Conservation (phyloP, 108 stramenopile species). For the Skeletonema costatum region DNA sequence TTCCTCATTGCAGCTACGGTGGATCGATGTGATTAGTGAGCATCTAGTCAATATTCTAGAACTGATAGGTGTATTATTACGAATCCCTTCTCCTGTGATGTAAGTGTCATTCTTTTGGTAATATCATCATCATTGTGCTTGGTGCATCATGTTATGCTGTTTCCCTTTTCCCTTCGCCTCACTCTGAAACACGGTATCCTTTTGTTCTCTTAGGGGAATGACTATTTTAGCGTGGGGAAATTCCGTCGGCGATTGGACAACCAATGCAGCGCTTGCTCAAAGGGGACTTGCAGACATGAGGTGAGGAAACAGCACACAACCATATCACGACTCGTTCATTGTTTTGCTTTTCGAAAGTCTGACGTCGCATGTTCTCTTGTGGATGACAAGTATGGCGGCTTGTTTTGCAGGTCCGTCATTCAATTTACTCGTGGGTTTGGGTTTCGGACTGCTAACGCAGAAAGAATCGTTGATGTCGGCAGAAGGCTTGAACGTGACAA, state of each 20-base stretch:
- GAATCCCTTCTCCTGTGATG: conserved; percentile 79
- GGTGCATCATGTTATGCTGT: too few relatives aligned
- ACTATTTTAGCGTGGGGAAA: conserved; percentile 96
- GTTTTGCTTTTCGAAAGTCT: too few relatives aligned
- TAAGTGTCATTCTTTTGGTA: too few relatives aligned
- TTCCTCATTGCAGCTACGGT: conserved; percentile 86
- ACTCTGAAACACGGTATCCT: too few relatives aligned
- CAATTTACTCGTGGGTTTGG: conserved; percentile 86
- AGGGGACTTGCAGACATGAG: conserved; percentile 88
- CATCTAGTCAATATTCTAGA: conserved; percentile 77
- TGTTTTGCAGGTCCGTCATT: conserved; percentile 95
- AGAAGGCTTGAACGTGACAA: conserved; percentile 5
- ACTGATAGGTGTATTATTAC: conserved; percentile 76
- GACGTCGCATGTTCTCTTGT: background rate
- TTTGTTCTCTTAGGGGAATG: conserved; percentile 45
- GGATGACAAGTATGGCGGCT: conserved; percentile 47
- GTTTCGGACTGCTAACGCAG: conserved; percentile 56
- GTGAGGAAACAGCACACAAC: background rate
- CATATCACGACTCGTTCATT: too few relatives aligned
- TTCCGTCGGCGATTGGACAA: conserved; percentile 83
- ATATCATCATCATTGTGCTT: too few relatives aligned
- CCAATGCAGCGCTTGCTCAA: conserved; percentile 91
- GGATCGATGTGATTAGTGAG: conserved; percentile 92
- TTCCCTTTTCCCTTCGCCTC: too few relatives aligned
- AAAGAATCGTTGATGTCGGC: conserved; percentile 23